Conservation (phyloP, 2,329 filamentous ascomycete genomes). For the Stagonosporopsis rhizophila region DNA sequence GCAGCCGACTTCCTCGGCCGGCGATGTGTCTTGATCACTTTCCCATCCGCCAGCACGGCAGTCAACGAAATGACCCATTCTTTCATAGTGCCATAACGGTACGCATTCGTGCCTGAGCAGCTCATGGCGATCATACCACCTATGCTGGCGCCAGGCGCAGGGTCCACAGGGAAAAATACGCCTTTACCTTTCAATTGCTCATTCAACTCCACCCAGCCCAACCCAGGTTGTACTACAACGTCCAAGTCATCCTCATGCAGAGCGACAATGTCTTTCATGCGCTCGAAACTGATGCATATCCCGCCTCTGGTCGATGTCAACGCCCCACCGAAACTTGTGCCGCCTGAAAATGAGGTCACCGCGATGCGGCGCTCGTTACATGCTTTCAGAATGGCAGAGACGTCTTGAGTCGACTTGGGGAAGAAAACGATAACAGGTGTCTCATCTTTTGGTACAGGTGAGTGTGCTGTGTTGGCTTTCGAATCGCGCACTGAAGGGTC, state of each 20-base stretch:
- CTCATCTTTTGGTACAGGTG: slow-evolving; percentile 37
- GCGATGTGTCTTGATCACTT: slow-evolving; percentile 84
- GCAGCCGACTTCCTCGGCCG: slow-evolving; percentile 87
- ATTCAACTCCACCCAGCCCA: slow-evolving; percentile 86
- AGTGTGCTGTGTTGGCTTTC: slow-evolving; percentile 37
- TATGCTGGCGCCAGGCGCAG: slow-evolving; percentile 89
- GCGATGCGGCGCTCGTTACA: slow-evolving; percentile 80
- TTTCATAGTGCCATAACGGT: slow-evolving; percentile 91
- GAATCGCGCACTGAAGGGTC: slow-evolving; percentile 14
- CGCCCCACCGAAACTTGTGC: slow-evolving; percentile 87
- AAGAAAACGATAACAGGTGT: slow-evolving; percentile 68
- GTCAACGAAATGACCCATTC: slow-evolving; percentile 89
- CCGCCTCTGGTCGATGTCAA: slow-evolving; percentile 81
- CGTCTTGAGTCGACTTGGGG: slow-evolving; percentile 77
- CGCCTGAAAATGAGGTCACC: slow-evolving; percentile 85
- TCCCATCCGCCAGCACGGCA: slow-evolving; percentile 86
- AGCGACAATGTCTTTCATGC: slow-evolving; percentile 82
- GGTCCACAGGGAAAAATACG: slow-evolving; percentile 90
- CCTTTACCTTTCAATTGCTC: slow-evolving; percentile 69
- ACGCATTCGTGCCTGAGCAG: slow-evolving; percentile 84
- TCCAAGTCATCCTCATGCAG: slow-evolving; percentile 74
- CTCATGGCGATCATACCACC: slow-evolving; percentile 77
- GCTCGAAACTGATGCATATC: slow-evolving; percentile 81
- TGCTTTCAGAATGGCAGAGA: slow-evolving; percentile 80
- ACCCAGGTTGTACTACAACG: slow-evolving; percentile 65